Base-by-base conservation (phyloP, 2,329 filamentous ascomycete species). In the Fusarium equiseti region DNA sequence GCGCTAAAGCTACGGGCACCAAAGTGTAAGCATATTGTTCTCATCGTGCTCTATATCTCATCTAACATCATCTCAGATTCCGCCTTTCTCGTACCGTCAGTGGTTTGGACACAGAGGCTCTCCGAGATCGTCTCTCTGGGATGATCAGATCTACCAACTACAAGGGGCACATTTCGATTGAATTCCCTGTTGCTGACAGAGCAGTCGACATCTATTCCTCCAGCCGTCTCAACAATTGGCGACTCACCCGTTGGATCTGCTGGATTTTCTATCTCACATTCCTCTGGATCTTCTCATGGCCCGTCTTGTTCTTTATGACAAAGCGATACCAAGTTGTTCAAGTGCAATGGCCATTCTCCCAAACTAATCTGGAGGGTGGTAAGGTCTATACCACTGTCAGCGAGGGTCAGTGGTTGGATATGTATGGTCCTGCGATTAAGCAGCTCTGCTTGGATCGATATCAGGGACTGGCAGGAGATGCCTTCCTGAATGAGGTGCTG, bases 241-340 rank as follows among this genome's bases (percentile, higher is more conserved):
- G 72, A 1, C 29, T 73, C 24, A 70, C 55, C 8, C 16, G n/a
- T 5, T 73, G 72, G 71, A 62, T 73, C n/a, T 49, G 69, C 15
- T 73, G 72, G 72, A 8, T 74, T 24, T 73, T 73, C 12, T 73
- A 73, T 6, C 60, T 73, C 1, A 74, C 62, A 1, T 73, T 73
- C 8, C 46, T 74, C 1, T 73, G 72, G 72, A 73, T 73, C 26
- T 68, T 73, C n/a, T 58, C 72, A 4, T 73, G 72, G 72, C 72
- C 71, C 13, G 7, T 71, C 1, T 56, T 73, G 0, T 73, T 73
- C 27, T 71, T 73, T 18, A 48, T 49, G 8, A 73, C 72, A 0
- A 73, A 72, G 53, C n/a, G 53, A 2, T 73, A 73, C 10, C 59
- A 62, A 16, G 69, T 73, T 13, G 69, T 73, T 6, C 38, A 50